Base-by-base conservation (phyloP, 2,329 filamentous ascomycete genomes). In the Aureobasidium sp. region DNA sequence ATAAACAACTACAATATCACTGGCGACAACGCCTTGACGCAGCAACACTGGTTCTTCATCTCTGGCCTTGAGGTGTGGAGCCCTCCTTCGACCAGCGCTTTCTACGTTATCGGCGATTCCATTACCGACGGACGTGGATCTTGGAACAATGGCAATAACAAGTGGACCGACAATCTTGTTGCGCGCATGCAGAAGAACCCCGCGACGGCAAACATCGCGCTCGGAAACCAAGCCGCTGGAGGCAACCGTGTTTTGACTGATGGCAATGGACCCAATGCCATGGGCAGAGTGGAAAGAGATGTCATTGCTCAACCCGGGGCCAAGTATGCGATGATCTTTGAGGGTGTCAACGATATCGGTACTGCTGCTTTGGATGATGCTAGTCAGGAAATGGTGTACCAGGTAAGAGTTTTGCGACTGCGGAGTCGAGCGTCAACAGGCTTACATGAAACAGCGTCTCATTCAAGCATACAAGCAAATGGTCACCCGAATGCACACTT, bases 331-430 rank as follows among this genome's bases (percentile, higher is more conserved):
- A 79, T 89, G 74, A 78, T 88, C 42, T 89, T 88, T 69, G 84
- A 87, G 70, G 86, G 86, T 20, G 85, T 89, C 31, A 88, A 88
- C 68, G 86, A 89, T 68, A 87, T 89, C 61, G 86, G 86, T 5
- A 75, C 72, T 1, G 80, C 47, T 51, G 47, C 8, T 1, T 15
- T 51, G 17, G 47, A 51, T 22, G 47, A 25, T n/a, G 47, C 47
- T 51, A 51, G 47, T 25, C 47, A 51, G 20, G 47, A 51, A 11
- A 12, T 36, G n/a, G 47, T 51, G 11, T 51, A 51, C 14, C 47
- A 51, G 20, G 47, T 51, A 36, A 29, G 45, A 5, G 14, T 31
- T 17, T 17, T 3, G 25, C 25, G 7, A 15, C 5, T 29, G 20
- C 25, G 14, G 29, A 12, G 17, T 31, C 20, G 1, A 17, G 25